phyloP scores from a whole-genome alignment of 441 rosid genomes.

The Adansonia rubrostipa region DNA sequence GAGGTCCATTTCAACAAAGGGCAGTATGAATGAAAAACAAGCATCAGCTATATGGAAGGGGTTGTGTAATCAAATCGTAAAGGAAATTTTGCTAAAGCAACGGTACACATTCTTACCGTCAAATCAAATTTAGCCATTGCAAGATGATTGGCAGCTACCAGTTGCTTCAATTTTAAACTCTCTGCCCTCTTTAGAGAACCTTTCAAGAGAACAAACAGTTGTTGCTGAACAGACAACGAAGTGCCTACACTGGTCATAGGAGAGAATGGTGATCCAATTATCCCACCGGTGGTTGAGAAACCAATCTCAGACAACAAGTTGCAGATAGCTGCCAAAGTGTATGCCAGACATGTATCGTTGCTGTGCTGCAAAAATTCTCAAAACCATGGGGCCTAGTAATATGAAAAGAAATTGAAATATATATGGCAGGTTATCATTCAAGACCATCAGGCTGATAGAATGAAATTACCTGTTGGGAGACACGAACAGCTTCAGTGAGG shows the following conservation, averaged over 20 bases:
- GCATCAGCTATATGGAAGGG: not conserved
- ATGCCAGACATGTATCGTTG: conserved; percentile 95
- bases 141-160: conserved; percentile 93
- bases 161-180: conserved; percentile 71
- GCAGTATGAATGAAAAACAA: conserved; percentile 13
- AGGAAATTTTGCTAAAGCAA: conserved; percentile 5
- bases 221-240: conserved; percentile 84
- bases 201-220: conserved; percentile 78
- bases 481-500: conserved; percentile 89
- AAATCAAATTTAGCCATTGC: conserved; percentile 94
- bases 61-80: not conserved
- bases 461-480: conserved; percentile 75
- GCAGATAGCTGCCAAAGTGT: conserved; percentile 89
- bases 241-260: conserved; percentile 63
- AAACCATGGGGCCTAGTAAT: conserved; percentile 27
- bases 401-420: conserved; percentile 13
- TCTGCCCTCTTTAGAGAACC: conserved; percentile 90
- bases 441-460: conserved; percentile 5
- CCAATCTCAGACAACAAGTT: conserved; percentile 87
- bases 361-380: conserved; percentile 64
- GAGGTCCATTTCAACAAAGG: conserved; percentile 18
- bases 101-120: conserved; percentile 54
- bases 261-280: conserved; percentile 83
- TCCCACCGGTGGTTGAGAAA: conserved; percentile 65
- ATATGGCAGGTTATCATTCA: conserved; percentile 10